Percentiles rank a stretch among this genome's conserved stretches.
phyloP scores from a whole-genome alignment of 805 yeast species.

The Candida qinlingensis region DNA sequence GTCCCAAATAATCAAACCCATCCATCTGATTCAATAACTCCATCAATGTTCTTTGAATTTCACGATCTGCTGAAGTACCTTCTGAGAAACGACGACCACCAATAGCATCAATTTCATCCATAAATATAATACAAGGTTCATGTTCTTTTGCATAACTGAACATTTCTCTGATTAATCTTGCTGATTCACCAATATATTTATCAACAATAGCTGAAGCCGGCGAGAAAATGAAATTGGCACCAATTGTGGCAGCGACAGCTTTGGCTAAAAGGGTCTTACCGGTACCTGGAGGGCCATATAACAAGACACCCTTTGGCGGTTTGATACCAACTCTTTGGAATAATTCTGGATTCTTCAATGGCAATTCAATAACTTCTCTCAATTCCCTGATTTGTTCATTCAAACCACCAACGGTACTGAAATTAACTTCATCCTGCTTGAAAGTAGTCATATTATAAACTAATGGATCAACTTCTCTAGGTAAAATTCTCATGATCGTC shows the following conservation, averaged over 20 bases:
- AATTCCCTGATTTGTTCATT: constrained; percentile 93
- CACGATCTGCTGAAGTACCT: constrained; percentile 98
- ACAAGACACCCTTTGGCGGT: constrained; percentile 96
- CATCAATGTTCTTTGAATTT: constrained; percentile 96
- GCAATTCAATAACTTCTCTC: constrained; percentile 95
- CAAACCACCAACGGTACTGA: constrained; percentile 93
- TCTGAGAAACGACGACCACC: constrained; percentile 98
- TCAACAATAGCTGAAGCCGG: constrained; percentile 98
- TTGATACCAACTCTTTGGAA: constrained; percentile 94
- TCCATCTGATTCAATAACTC: constrained; percentile 97
- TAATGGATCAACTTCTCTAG: constrained; percentile 96
- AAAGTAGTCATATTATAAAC: constrained; percentile 98
- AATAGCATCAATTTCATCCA: constrained; percentile 98
- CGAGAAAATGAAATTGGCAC: constrained; percentile 96
- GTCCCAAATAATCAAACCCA: constrained; percentile 94
- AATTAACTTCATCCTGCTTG: constrained; percentile 95
- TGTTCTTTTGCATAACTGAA: constrained; percentile 96
- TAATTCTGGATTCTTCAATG: constrained; percentile 93
- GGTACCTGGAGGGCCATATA: constrained; percentile 98
- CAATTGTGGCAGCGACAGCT: constrained; percentile 98
- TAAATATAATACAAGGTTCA: constrained; percentile 95
- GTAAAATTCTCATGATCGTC: constrained; percentile 94
- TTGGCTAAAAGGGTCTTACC: constrained; percentile 95
- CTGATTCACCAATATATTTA: constrained; percentile 96
- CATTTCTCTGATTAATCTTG: constrained; percentile 95